These are phyloP conservation scores for Limnanthes douglasii DNA, from an alignment of 345 rosid genomes.

Conservation along the genomic window DNA sequence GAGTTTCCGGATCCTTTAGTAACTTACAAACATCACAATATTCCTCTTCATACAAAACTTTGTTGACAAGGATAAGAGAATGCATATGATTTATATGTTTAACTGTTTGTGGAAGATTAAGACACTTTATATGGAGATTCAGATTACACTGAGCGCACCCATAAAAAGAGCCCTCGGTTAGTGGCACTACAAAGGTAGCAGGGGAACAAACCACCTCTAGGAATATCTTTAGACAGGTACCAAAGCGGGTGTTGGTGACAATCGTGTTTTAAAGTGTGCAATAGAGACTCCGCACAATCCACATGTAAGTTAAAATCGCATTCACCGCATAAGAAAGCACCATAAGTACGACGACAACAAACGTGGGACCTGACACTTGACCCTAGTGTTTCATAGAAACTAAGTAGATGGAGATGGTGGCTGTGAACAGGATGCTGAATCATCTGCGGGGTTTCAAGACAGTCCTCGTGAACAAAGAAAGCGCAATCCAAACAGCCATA, in stretches of 20 bases:
- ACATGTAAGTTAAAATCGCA: not conserved
- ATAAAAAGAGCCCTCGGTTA: not conserved
- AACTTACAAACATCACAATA: too few relatives aligned
- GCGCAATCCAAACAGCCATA: not conserved
- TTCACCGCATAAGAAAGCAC: not conserved
- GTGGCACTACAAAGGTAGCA: not conserved
- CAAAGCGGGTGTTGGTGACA: not conserved
- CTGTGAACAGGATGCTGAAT: not conserved
- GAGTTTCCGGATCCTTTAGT: too few relatives aligned
- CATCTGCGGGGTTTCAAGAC: not conserved
- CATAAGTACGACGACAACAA: not conserved
- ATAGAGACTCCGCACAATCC: not conserved
- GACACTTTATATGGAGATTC: too few relatives aligned
- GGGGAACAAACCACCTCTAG: not conserved
- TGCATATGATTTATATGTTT: too few relatives aligned
- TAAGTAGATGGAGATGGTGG: not conserved
- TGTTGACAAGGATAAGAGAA: too few relatives aligned
- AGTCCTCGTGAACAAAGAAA: not conserved
- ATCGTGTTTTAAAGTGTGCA: not conserved
- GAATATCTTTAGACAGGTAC: not conserved
- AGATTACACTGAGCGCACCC: not conserved
- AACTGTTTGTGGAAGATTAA: too few relatives aligned
- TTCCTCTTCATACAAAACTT: too few relatives aligned
- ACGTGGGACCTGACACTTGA: not conserved
- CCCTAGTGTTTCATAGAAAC: not conserved